Conservation (phyloP, 2,329 filamentous ascomycete genomes). For the Ophiocordyceps australis region DNA sequence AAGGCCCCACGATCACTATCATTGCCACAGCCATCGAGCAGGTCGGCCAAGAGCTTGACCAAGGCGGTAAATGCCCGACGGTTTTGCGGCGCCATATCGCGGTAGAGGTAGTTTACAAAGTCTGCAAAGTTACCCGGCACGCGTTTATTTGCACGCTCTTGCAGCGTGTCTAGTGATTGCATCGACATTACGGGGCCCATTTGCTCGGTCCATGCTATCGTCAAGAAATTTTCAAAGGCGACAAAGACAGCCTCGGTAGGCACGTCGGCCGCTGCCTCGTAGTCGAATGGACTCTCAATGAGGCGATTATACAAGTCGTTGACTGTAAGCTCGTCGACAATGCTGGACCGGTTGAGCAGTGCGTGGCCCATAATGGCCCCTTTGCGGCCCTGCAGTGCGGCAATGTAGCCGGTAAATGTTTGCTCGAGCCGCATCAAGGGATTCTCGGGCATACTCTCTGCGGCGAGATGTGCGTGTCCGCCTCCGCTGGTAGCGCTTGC, state of each 20-base stretch:
- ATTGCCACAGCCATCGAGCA: slow-evolving; percentile 78
- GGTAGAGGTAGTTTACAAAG: slow-evolving; percentile 45
- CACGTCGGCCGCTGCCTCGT: slow-evolving; percentile 57
- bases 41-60: slow-evolving; percentile 69
- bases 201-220: slow-evolving; percentile 72
- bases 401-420: slow-evolving; percentile 67
- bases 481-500: too few relatives aligned
- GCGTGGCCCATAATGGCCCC: slow-evolving; percentile 70
- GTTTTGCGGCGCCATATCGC: slow-evolving; percentile 51
- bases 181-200: slow-evolving; percentile 72
- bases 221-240: slow-evolving; percentile 85
- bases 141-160: slow-evolving; percentile 44
- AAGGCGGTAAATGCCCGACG: slow-evolving; percentile 65
- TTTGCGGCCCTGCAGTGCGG: slow-evolving; percentile 68
- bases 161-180: slow-evolving; percentile 55
- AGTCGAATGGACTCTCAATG: slow-evolving; percentile 65
- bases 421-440: slow-evolving; percentile 63
- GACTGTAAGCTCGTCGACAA: slow-evolving; percentile 64
- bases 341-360: slow-evolving; percentile 46
- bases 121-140: slow-evolving; percentile 58
- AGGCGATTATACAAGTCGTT: slow-evolving; percentile 85
- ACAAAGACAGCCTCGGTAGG: slow-evolving; percentile 74
- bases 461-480: too few relatives aligned
- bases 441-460: slow-evolving; percentile 40
- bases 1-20: slow-evolving; percentile 80